A percentile compares a stretch with the other conserved stretches of the same genome.
These are phyloP conservation scores for Oryza officinalis DNA, from an alignment of 176 grass and related monocot genomes.

Conservation along the genomic window DNA sequence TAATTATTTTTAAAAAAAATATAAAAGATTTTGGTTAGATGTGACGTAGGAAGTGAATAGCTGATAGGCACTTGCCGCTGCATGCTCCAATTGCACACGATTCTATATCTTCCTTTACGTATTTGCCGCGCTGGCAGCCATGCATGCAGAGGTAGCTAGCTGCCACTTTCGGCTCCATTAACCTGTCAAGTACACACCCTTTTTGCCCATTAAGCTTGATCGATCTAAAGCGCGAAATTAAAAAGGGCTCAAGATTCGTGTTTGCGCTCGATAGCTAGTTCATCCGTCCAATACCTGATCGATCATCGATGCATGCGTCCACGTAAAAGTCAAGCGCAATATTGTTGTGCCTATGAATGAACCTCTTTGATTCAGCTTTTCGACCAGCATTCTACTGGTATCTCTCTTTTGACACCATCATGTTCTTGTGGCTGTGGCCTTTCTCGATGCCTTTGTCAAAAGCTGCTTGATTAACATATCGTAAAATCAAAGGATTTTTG, in stretches of 20 bases:
- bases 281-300: not conserved
- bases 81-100: not conserved
- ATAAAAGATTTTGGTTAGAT: too few relatives aligned
- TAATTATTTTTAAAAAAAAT: too few relatives aligned
- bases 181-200: not conserved
- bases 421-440: not conserved
- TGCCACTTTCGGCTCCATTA: not conserved
- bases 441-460: not conserved
- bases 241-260: too few relatives aligned
- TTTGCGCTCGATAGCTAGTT: too few relatives aligned
- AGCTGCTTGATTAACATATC: not conserved
- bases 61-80: not conserved
- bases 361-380: not conserved
- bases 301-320: too few relatives aligned
- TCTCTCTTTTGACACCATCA: not conserved
- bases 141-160: not conserved
- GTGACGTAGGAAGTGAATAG: too few relatives aligned
- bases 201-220: not conserved
- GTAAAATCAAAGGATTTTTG: not conserved
- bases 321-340: too few relatives aligned
- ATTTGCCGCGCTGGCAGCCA: not conserved
- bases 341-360: not conserved
- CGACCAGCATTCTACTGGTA: not conserved
- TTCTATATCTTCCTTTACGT: not conserved
- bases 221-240: not conserved